Base-by-base conservation (phyloP, 441 rosid genomes). In the Syzygium malaccense region DNA sequence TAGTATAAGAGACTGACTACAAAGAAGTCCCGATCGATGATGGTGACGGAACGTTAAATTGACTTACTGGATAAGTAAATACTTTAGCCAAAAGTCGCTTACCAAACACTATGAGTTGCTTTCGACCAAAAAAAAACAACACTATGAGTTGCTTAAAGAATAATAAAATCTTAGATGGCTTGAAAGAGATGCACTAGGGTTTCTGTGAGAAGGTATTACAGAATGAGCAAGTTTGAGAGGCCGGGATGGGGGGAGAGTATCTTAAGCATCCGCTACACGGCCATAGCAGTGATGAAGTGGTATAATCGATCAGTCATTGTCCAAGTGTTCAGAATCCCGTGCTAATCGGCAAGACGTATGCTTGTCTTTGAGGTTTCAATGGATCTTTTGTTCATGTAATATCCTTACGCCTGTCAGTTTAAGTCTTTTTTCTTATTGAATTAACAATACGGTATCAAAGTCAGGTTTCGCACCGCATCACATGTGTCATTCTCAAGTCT, bases 301-400 rank as follows among this genome's bases (percentile, higher is more conserved):
- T 12, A 5, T 37, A 20, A 71, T 45, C 17, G 15, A 37, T 28
- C 51, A 4, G 41, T 71, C 28, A 3, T 3, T 5, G 26, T 14
- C 3, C 49, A 5, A 2, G 8, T 13, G 3, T 71, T 37, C 11
- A 3, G 8, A 37, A 71, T 37, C 49, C 11, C 28, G 23, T 71
- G 15, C 4, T 20, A 37, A 37, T 11, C 12, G 15, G 15, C 15
- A 3, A 8, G 3, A 11, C 0, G 0, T 19, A 15, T 11, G 49
- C 80, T 71, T 71, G 15, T 37, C 49, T 71, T 20, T 2, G 28
- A 68, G 8, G 17, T 11, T 71, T 37, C 49, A 11, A 71, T 20
- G 8, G 80, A 8, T 71, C 49, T 71, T 23, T 17, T 37, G 6
- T 20, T 71, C 51, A 12, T 7, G 25, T 37, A 71, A 20, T 25